Evolutionary conservation across 495 filamentous ascomycete species (phyloP).

Genomic region (Cudoniella acicularis): DNA sequence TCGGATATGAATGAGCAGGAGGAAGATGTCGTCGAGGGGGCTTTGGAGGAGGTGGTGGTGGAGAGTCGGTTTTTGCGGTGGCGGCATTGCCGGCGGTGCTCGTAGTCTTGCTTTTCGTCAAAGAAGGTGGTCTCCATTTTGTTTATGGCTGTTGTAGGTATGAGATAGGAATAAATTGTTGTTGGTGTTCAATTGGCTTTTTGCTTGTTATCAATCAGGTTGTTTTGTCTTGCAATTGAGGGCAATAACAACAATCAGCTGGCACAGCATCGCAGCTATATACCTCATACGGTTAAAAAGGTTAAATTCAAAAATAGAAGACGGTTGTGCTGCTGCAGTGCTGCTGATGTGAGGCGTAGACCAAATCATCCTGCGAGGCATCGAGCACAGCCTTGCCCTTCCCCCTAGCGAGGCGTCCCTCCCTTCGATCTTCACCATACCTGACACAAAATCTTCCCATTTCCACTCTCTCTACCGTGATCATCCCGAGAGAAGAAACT

Average conservation of each 20-base stretch:
- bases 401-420: no score
- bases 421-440: no score
- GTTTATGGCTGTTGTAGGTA: neutral
- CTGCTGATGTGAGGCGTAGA: neutral
- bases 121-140: neutral
- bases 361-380: neutral
- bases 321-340: neutral
- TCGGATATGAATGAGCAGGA: no score
- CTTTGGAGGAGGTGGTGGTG: neutral
- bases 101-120: neutral
- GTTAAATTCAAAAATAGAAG: neutral
- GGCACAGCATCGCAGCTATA: neutral
- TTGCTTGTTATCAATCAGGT: neutral
- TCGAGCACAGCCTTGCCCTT: neutral
- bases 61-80: neutral
- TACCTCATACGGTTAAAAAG: neutral
- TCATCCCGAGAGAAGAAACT: no score
- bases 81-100: neutral
- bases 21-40: neutral
- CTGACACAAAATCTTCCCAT: neutral
- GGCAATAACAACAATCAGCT: neutral
- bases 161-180: no score
- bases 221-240: neutral
- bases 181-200: neutral
- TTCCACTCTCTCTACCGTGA: no score